A percentile compares a stretch with the other conserved stretches of the same genome.
Evolutionary conservation across 768 basidiomycete genomes (phyloP).

Genomic region (Hirschioporus abietinus): DNA sequence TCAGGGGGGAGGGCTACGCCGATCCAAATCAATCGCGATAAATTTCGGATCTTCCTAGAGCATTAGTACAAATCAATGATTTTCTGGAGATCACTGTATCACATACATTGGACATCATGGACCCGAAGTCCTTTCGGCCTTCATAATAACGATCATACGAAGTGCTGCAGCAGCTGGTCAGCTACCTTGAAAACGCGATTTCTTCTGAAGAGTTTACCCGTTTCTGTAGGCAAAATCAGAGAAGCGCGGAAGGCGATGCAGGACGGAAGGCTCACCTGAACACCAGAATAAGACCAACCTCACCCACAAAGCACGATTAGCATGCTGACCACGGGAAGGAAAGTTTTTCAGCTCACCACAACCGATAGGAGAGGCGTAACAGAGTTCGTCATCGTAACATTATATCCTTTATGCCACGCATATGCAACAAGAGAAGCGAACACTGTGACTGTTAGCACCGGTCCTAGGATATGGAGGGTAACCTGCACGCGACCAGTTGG

Average conservation of each 20-base stretch:
- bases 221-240: slow-evolving; percentile 41
- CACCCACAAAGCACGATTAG: slow-evolving; percentile 5
- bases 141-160: slow-evolving; percentile 88
- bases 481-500: slow-evolving; percentile 40
- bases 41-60: slow-evolving; percentile 51
- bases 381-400: slow-evolving; percentile 68
- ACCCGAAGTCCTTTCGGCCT: slow-evolving; percentile 79
- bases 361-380: slow-evolving; percentile 86
- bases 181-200: slow-evolving; percentile 14
- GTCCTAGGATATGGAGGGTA: slow-evolving; percentile 66
- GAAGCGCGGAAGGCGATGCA: background rate
- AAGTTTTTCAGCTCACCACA: slow-evolving; percentile 54
- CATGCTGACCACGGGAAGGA: slow-evolving; percentile 1
- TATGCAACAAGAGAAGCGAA: slow-evolving; percentile 63
- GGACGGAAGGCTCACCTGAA: slow-evolving; percentile 56
- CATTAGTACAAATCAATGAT: slow-evolving; percentile 7
- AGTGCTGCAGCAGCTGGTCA: slow-evolving; percentile 43
- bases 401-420: slow-evolving; percentile 49
- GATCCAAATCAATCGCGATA: slow-evolving; percentile 76
- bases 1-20: slow-evolving; percentile 65
- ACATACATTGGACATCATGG: slow-evolving; percentile 57
- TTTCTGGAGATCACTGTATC: background rate
- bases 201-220: slow-evolving; percentile 34
- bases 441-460: slow-evolving; percentile 77
- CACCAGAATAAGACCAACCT: slow-evolving; percentile 87